Base-by-base conservation (phyloP, 2,329 filamentous ascomycete species). In the Alternaria sp. region DNA sequence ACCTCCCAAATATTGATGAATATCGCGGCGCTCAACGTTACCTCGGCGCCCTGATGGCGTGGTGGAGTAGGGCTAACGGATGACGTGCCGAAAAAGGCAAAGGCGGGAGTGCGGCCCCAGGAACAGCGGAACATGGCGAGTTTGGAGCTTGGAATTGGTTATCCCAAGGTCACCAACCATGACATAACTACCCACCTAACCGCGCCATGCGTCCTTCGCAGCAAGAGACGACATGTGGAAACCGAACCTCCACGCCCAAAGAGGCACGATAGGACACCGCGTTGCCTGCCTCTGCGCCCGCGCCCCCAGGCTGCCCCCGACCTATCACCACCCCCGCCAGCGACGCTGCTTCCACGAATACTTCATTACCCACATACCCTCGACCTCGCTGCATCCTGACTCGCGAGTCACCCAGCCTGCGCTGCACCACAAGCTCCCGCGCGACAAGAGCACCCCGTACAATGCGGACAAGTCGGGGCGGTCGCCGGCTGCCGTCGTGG, bases 301-400 rank as follows among this genome's bases (percentile, higher is more conserved):
- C 28, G 52, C 50, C 52, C 52, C 62, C 56, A 58, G 49, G 28
- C 30, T 55, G 56, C 55, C 68, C 23, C 56, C 57, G 44, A 53
- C 63, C 52, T 59, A 46, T 52, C 56, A 59, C 44, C 63, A 60
- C 49, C 60, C 66, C 66, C 66, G 67, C 62, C 67, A 72, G 57
- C 70, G 69, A 54, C 80, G 83, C 62, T 72, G 70, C 66, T 98
- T 98, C 80, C 93, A 97, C 83, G 93, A 96, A 73, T 98, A 99
- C 84, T 99, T 99, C 80, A 93, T 98, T 63, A 97, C 96, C 9
- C 93, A 97, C 79, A 87, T 99, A 2, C 95, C 96, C 5, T 97
- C 93, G 17, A 96, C 93, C 13, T 97, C 94, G 4, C 86, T 97
- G 47, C 92, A 97, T 72, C 95, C 96, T 8, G 95, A 98, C 80